These are phyloP conservation scores for Kingdonia uniflora DNA, from an alignment of 164 flowering plant genomes.

Conservation along the genomic window DNA sequence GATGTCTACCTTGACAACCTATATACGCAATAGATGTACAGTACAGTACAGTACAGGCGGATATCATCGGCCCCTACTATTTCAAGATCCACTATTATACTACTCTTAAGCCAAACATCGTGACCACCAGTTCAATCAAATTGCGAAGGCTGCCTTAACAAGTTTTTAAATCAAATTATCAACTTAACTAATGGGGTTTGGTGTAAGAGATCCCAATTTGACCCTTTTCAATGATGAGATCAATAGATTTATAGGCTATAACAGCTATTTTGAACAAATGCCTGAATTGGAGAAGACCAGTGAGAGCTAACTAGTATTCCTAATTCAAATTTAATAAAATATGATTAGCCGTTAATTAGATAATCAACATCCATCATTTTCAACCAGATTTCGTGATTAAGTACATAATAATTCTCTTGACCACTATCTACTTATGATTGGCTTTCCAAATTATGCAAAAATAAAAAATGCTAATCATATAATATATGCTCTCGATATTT, in stretches of 20 bases:
- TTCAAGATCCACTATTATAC: too few species aligned
- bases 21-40: background rate
- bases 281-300: background rate
- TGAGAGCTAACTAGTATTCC: background rate
- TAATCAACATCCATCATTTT: conserved; percentile 15
- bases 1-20: background rate
- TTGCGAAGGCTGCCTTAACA: too few species aligned
- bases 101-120: too few species aligned
- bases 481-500: background rate
- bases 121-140: too few species aligned
- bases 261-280: background rate
- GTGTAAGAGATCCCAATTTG: background rate
- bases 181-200: too few species aligned
- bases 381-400: conserved; percentile 1
- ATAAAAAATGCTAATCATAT: background rate
- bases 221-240: background rate
- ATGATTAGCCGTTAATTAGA: background rate
- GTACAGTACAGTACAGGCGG: too few species aligned
- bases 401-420: conserved; percentile 2
- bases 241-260: background rate
- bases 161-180: too few species aligned
- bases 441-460: background rate
- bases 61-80: too few species aligned
- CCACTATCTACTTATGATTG: conserved; percentile 6
- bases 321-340: background rate